Conservation (phyloP, 225 moss, liverwort and hornwort species). For the Antitrichia curtipendula region DNA sequence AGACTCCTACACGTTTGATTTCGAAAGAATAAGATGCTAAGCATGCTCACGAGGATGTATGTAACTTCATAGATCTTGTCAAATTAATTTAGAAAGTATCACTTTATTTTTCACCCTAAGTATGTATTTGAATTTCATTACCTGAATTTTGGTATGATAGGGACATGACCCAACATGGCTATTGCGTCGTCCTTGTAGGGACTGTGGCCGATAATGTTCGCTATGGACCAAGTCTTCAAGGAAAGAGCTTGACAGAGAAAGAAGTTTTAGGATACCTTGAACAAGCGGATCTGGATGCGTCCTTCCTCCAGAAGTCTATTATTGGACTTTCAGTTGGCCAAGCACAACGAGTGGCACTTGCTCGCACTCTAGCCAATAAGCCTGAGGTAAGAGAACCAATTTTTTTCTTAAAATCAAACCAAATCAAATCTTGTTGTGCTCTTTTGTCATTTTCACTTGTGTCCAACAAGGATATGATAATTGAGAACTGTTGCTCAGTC, state of each 20-base stretch:
- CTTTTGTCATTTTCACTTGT: background rate
- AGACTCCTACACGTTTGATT: background rate
- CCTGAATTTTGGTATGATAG: background rate
- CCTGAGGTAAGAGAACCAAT: slow-evolving; percentile 20
- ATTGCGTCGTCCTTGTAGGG: slow-evolving; percentile 17
- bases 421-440: background rate
- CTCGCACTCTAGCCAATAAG: slow-evolving; percentile 60
- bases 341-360: slow-evolving; percentile 69
- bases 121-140: background rate
- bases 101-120: too few relatives aligned
- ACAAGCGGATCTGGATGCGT: slow-evolving; percentile 42
- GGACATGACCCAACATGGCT: background rate
- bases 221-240: slow-evolving; percentile 54
- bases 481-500: background rate
- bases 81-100: background rate
- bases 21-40: background rate
- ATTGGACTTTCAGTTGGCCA: slow-evolving; percentile 65
- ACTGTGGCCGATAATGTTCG: slow-evolving; percentile 59
- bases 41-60: background rate
- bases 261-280: slow-evolving; percentile 33
- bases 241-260: slow-evolving; percentile 32
- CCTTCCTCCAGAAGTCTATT: slow-evolving; percentile 33
- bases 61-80: background rate
- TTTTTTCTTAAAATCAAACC: too few relatives aligned
- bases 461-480: background rate